Evolutionary conservation across 441 rosid genomes (phyloP).

Genomic region (Oxalis stricta): DNA sequence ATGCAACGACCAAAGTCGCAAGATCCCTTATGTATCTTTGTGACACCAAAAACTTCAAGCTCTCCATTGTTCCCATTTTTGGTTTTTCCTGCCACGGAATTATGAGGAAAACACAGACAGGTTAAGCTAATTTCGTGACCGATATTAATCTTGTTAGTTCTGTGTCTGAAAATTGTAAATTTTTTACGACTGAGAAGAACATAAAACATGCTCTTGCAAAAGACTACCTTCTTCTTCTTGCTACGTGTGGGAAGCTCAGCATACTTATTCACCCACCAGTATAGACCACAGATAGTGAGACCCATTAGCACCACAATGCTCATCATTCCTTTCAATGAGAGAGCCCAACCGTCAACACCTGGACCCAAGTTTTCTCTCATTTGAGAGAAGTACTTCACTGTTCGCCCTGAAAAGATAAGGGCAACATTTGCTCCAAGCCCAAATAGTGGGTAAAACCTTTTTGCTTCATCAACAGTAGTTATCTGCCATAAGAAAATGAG

Average conservation of each 20-base stretch:
- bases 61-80: constrained; percentile 91
- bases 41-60: constrained; percentile 89
- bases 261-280: constrained; percentile 87
- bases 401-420: constrained; percentile 83
- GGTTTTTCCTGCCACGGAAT: constrained; percentile 50
- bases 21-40: constrained; percentile 84
- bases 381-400: constrained; percentile 90
- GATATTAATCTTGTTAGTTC: no score
- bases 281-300: constrained; percentile 60
- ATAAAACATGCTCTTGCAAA: not conserved
- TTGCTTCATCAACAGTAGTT: constrained; percentile 92
- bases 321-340: constrained; percentile 94
- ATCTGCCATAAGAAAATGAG: constrained; percentile 34
- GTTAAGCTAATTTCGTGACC: no score
- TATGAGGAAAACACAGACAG: not conserved
- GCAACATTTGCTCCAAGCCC: constrained; percentile 97
- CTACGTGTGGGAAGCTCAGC: constrained; percentile 85
- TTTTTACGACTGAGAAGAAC: not conserved
- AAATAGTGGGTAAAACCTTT: constrained; percentile 83
- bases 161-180: not conserved
- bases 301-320: constrained; percentile 89
- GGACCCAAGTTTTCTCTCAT: constrained; percentile 82
- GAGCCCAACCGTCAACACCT: constrained; percentile 98
- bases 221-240: constrained; percentile 83
- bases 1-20: constrained; percentile 94